Evolutionary conservation across 1,139 yeast species (phyloP).

Genomic region (Geotrichum australiense): DNA sequence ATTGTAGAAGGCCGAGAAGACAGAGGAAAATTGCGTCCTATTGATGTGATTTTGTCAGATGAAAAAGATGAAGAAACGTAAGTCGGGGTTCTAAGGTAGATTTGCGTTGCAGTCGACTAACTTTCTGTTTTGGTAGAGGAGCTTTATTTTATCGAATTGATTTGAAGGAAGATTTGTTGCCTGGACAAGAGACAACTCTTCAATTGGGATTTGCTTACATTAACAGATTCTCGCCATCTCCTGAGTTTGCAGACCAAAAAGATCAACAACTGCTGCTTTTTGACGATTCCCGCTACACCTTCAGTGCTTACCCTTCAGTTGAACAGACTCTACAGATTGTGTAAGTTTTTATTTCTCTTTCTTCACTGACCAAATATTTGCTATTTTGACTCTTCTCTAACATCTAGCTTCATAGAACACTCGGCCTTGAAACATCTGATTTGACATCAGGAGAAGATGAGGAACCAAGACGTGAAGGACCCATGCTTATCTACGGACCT

Average conservation of each 20-base stretch:
- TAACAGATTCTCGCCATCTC: conserved; percentile 51
- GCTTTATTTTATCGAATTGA: conserved; percentile 40
- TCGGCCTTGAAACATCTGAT: conserved; percentile 20
- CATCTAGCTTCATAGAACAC: conserved; percentile 12
- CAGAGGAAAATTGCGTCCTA: conserved; percentile 14
- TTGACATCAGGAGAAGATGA: conserved; percentile 22
- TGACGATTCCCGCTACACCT: conserved; percentile 50
- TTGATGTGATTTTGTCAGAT: conserved; percentile 18
- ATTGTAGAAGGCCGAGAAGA: conserved; percentile 35
- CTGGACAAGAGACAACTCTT: conserved; percentile 47
- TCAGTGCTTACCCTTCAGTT: conserved; percentile 57
- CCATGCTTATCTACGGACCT: conserved; percentile 53
- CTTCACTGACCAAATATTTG: conserved; percentile 31
- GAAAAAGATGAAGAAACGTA: conserved; percentile 19
- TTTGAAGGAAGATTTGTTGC: conserved; percentile 63
- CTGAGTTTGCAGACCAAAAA: conserved; percentile 53
- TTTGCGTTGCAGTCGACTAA: no score
- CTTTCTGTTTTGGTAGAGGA: conserved; percentile 9
- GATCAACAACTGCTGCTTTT: conserved; percentile 56
- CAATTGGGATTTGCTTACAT: conserved; percentile 49
- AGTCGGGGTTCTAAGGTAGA: conserved; percentile 15
- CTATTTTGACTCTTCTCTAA: conserved; percentile 1
- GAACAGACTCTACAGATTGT: conserved; percentile 30
- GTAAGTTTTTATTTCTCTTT: conserved; percentile 6
- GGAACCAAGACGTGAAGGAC: conserved; percentile 13